These are phyloP conservation scores for Cruciata laevipes DNA, from an alignment of 257 asterid genomes.

Conservation along the genomic window DNA sequence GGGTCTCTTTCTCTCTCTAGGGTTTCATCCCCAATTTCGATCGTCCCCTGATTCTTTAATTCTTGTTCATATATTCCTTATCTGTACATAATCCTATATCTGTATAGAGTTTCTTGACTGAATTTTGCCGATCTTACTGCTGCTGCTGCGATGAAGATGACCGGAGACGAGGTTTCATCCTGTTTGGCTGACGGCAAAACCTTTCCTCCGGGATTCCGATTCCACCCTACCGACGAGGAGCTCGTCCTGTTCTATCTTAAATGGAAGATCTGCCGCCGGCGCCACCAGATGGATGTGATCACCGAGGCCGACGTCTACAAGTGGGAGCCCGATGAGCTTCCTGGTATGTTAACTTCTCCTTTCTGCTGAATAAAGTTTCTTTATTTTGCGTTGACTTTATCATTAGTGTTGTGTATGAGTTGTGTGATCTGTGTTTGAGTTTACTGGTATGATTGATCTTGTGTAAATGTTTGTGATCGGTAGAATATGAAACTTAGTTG, in stretches of 20 bases:
- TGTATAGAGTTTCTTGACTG: neutral
- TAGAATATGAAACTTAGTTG: neutral
- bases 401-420: neutral
- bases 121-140: neutral
- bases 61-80: neutral
- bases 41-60: neutral
- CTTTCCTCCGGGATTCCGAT: conserved; percentile 85
- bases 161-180: conserved; percentile 21
- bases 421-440: neutral
- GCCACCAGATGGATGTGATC: conserved; percentile 46
- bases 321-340: conserved; percentile 84
- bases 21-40: conserved; percentile 8
- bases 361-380: neutral
- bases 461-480: neutral
- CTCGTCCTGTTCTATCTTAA: conserved; percentile 63
- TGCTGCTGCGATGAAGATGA: conserved; percentile 17
- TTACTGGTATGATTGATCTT: neutral
- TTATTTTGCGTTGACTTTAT: conserved; percentile 15
- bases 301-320: conserved; percentile 71
- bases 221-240: conserved; percentile 93
- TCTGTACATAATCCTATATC: neutral
- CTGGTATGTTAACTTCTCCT: conserved; percentile 38
- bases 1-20: conserved; percentile 10
- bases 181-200: conserved; percentile 26
- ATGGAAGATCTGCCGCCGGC: conserved; percentile 60